phyloP scores from a whole-genome alignment of 192 early-diverging fungal species.

The Linnemannia hyalina region DNA sequence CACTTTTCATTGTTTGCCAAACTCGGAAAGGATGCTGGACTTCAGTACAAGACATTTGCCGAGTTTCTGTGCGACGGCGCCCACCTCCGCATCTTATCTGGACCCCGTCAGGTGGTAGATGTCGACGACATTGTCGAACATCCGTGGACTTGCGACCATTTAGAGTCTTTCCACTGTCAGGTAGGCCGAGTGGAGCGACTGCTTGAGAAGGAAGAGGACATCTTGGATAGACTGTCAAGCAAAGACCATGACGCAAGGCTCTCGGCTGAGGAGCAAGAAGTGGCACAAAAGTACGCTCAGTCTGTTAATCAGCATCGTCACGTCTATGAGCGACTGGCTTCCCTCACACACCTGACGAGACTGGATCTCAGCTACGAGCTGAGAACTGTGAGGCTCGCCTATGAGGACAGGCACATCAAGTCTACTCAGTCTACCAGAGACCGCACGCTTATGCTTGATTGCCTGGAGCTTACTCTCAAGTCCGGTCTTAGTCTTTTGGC shows the following conservation, averaged over 20 bases:
- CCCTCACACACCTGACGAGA: neutral
- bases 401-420: neutral
- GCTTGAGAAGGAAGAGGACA: neutral
- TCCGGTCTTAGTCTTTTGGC: neutral
- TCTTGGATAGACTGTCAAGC: neutral
- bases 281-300: neutral
- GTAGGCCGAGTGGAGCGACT: neutral
- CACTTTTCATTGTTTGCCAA: neutral
- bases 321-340: neutral
- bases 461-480: neutral
- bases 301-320: neutral
- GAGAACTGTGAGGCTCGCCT: neutral
- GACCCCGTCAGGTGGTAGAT: neutral
- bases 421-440: neutral
- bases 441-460: neutral
- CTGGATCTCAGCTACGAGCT: neutral
- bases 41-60: neutral
- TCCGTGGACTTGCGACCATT: neutral
- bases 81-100: neutral
- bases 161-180: neutral
- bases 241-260: neutral
- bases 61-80: neutral
- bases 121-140: neutral
- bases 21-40: neutral
- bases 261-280: neutral